These are phyloP conservation scores for Spiraea crenata DNA, from an alignment of 331 rosid species.

Conservation along the genomic window DNA sequence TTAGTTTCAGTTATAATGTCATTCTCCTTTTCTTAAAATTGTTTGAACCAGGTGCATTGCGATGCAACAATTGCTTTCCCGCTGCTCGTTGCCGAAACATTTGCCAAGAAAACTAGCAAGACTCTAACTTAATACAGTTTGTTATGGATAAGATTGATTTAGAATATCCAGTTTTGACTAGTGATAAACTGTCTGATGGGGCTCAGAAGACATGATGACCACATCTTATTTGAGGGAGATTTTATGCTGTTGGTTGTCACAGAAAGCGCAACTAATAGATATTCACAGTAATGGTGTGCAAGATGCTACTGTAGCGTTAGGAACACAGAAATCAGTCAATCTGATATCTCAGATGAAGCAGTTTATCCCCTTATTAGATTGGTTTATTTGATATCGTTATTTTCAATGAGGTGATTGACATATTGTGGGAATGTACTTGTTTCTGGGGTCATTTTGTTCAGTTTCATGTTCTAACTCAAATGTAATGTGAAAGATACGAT, in stretches of 20 bases:
- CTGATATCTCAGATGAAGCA: not conserved
- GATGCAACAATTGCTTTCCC: conserved; percentile 98
- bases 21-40: conserved; percentile 7
- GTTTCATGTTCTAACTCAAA: not conserved
- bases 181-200: conserved; percentile 4
- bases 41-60: conserved; percentile 72
- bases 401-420: not conserved
- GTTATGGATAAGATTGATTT: conserved; percentile 7
- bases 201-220: not conserved
- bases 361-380: not conserved
- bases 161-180: not conserved
- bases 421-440: not conserved
- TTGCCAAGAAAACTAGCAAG: conserved; percentile 48
- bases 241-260: no score
- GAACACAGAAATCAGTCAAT: not conserved
- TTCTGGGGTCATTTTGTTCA: not conserved
- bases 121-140: conserved; percentile 13
- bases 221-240: not conserved
- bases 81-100: conserved; percentile 83
- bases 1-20: no score
- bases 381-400: not conserved
- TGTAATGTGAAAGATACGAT: no score
- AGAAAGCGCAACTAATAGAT: no score
- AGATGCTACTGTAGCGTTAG: conserved; percentile 14
- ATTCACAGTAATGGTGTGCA: not conserved